Base-by-base conservation (phyloP, 257 asterid genomes). In the Solanum chiquidenum region DNA sequence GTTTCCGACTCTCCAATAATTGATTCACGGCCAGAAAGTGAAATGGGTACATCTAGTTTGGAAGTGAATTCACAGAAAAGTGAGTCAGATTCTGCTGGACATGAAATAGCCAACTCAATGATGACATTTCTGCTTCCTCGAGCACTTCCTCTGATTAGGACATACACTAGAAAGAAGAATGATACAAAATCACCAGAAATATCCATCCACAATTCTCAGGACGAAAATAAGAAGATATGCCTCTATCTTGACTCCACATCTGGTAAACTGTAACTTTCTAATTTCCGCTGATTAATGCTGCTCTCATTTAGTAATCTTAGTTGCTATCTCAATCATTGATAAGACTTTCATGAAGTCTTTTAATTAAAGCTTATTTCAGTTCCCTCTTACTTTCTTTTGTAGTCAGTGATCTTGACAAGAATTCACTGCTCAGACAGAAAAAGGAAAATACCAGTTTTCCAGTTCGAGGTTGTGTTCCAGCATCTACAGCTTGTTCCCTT, bases 131-230 rank as follows among this genome's bases (percentile, higher is more conserved):
- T 97, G 89, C 98, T 94, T 87, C 99, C 99, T 88, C 94, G 87
- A 90, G 96, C 99, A 90, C 91, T 95, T 90, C 98, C 98, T 83
- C 91, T 95, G 89, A 91, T 95, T 62, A 94, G 95, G 90, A 95
- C 97, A 38, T 96, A 93, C 92, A 87, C 93, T 82, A 93, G 98
- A 91, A 96, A 80, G 94, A 94, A 88, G 94, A 92, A 93, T 88
- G 88, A 84, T 49, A 40, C 25, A 79, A 92, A 91, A 80, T 87
- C 91, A 76, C 40, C 87, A 72, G 87, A 83, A 84, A 85, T 38
- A 64, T 87, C 87, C 86, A 73, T 85, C 83, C 71, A 75, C 64
- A 86, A 75, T 79, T 90, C 89, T 88, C 92, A 83, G 84, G 91
- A 87, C 44, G 90, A 90, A 89, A 90, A 87, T 87, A 90, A 88